Evolutionary conservation across 2,329 filamentous ascomycete genomes (phyloP).

Genomic region (Colletotrichum gloeosporioides): DNA sequence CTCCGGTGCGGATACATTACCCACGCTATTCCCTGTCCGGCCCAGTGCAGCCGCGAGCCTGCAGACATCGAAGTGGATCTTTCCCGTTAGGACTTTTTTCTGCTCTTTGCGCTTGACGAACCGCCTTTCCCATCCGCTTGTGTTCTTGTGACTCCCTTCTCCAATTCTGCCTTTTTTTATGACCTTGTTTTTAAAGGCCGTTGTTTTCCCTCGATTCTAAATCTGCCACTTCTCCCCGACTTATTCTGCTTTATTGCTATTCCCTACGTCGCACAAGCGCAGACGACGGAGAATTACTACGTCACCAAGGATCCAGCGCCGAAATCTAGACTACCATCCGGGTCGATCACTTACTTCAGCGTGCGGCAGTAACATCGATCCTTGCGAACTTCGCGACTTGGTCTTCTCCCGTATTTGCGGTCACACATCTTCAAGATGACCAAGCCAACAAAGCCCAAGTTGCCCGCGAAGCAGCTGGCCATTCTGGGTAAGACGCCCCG

Average conservation of each 20-base stretch:
- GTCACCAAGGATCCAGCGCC: not conserved
- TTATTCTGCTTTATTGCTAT: not conserved
- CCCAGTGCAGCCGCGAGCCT: constrained; percentile 17
- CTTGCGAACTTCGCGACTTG: not conserved
- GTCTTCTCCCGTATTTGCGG: not conserved
- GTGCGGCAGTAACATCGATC: not conserved
- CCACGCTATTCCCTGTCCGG: constrained; percentile 19
- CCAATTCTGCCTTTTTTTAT: not conserved
- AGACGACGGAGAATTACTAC: not conserved
- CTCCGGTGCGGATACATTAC: not conserved
- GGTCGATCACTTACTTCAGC: not conserved
- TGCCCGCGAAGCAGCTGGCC: constrained; percentile 78
- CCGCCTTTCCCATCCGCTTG: not conserved
- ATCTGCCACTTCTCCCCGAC: not conserved
- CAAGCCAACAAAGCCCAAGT: constrained; percentile 54
- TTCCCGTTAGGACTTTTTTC: not conserved
- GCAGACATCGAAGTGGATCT: constrained; percentile 17
- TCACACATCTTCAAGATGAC: constrained; percentile 22
- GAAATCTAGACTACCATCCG: not conserved
- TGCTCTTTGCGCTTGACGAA: constrained; percentile 12
- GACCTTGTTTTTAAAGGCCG: not conserved
- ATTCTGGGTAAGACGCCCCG: constrained; percentile 70
- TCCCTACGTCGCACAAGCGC: not conserved
- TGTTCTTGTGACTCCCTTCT: constrained; percentile 18
- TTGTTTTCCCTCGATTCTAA: not conserved